Base-by-base conservation (phyloP, 148 eudicot species). In the Fallopia convolvulus region DNA sequence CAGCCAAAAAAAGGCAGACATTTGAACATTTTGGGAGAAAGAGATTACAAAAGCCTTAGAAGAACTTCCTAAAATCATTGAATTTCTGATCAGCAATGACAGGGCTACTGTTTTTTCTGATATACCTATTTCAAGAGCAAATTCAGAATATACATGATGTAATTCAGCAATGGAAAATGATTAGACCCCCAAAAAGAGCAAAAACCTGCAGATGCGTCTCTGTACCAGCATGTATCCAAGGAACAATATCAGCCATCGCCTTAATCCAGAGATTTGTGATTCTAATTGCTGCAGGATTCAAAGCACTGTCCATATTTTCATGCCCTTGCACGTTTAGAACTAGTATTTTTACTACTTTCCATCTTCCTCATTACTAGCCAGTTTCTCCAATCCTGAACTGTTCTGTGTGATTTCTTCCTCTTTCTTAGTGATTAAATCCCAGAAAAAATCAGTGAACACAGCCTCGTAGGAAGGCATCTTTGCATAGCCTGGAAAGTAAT, bases 401-500 rank as follows among this genome's bases (percentile, higher is more conserved):
- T 65, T 65, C 70, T 30, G 11, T 36, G 46, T 68, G 21, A 36
- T 68, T 33, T 68, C 72, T 17, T 68, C 72, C 72, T 82, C 77
- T 15, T 58, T 76, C 63, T 84, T 83, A 20, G 60, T 79, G 55
- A 89, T 80, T 30, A 93, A 80, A 78, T 91, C 88, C 83, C 88
- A 87, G 79, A 93, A 93, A 77, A 93, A 93, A 42, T 87, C 89
- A 0, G 91, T 88, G 83, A 93, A 72, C 21, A 91, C 88, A 39
- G 74, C 68, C 81, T 89, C 97, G 77, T 91, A 93, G 8, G 83
- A 71, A 2, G 98, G 98, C 87, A 93, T 87, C 74, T 93, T 93
- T 0, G 97, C 97, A 78, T 90, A 93, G 23, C 98, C 98, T 8
- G 98, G 98, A 66, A 93, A 93, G 86, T 93, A 93, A 77, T 93